These are phyloP conservation scores for Eudorina sp. DNA, from an alignment of 139 green algal genomes.

Conservation along the genomic window DNA sequence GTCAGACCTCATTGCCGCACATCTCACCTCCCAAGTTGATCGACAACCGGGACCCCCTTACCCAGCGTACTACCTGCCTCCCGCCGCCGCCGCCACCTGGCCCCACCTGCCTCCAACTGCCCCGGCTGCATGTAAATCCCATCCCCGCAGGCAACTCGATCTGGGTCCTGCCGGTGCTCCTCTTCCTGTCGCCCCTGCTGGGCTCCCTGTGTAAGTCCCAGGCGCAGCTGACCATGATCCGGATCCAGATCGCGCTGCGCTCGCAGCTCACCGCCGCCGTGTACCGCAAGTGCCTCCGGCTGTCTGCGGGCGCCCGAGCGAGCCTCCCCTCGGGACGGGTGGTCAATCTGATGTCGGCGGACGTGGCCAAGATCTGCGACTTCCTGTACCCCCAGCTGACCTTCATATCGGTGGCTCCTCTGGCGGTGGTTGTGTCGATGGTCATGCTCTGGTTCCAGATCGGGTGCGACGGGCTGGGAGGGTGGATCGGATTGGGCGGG, in stretches of 20 bases:
- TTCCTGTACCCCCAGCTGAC: constrained; percentile 42
- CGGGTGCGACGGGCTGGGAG: constrained; percentile 61
- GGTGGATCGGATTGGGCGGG: not conserved
- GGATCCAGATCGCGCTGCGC: constrained; percentile 39
- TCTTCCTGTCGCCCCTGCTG: constrained; percentile 38
- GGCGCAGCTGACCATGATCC: constrained; percentile 45
- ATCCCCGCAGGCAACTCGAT: no score
- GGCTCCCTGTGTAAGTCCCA: constrained; percentile 36
- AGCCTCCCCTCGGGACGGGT: not conserved
- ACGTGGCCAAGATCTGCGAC: constrained; percentile 31
- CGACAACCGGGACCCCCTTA: no score
- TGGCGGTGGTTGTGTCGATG: constrained; percentile 77
- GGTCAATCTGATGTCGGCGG: constrained; percentile 29
- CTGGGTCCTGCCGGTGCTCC: constrained; percentile 14
- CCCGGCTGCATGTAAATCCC: not conserved
- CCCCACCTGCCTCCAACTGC: not conserved
- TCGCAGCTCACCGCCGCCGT: constrained; percentile 30
- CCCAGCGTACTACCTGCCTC: not conserved
- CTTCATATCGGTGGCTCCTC: constrained; percentile 66
- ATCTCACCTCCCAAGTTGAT: no score
- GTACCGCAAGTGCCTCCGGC: constrained; percentile 48
- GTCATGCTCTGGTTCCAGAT: constrained; percentile 74
- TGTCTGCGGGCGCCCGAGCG: not conserved
- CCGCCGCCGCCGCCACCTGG: not conserved
- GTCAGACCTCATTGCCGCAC: no score